phyloP scores from a whole-genome alignment of 371 early-diverging fungal species.

The Funneliformis caledonium region DNA sequence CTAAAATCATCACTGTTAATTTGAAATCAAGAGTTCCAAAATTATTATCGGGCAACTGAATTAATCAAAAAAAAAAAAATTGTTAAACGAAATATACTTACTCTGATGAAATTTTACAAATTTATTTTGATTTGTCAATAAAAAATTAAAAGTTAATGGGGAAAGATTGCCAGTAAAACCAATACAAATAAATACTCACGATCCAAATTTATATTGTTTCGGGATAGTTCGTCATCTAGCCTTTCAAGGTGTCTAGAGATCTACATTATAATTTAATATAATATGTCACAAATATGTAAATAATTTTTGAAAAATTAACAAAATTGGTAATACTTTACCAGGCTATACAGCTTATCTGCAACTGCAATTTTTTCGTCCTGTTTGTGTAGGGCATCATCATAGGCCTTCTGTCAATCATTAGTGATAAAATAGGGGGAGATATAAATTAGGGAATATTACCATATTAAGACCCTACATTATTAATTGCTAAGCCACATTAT shows the following conservation, averaged over 20 bases:
- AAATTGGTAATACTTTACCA: not conserved
- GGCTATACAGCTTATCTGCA: slow-evolving; percentile 5
- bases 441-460: not conserved
- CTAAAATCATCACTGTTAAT: slow-evolving; percentile 1
- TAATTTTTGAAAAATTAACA: too few relatives aligned
- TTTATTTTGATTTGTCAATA: not conserved
- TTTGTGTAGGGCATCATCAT: slow-evolving; percentile 13
- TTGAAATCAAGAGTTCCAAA: not conserved
- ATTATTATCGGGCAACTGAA: not conserved
- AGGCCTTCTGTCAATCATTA: not conserved
- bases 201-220: slow-evolving; percentile 24
- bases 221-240: slow-evolving; percentile 13
- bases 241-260: slow-evolving; percentile 7
- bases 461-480: not conserved
- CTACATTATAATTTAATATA: not conserved
- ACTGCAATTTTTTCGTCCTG: slow-evolving; percentile 29
- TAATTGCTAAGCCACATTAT: slow-evolving; percentile 9
- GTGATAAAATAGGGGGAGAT: not conserved
- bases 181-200: not conserved
- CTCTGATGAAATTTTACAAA: not conserved
- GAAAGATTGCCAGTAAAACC: not conserved
- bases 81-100: not conserved
- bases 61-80: not conserved
- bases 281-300: not conserved
- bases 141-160: not conserved